Conservation (phyloP, 2,329 filamentous ascomycete species). For the Hypoxylon sp. region DNA sequence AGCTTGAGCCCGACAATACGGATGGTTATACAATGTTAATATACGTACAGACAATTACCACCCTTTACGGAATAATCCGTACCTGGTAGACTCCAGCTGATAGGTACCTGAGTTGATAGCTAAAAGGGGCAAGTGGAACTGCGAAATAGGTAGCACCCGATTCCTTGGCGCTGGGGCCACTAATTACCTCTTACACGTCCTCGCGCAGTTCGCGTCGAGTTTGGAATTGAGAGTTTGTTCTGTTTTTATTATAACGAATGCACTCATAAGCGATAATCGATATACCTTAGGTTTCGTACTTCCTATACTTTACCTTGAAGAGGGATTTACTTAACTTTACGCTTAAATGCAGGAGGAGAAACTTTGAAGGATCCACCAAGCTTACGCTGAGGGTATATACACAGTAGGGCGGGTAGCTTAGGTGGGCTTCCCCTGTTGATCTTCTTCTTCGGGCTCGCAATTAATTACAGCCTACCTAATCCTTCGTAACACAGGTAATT, state of each 20-base stretch:
- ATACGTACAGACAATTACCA: not conserved
- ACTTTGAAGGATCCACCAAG: conserved; percentile 1
- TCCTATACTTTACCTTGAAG: not conserved
- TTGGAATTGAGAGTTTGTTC: not conserved
- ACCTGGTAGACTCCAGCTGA: not conserved
- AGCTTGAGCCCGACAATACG: not conserved
- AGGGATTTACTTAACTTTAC: not conserved
- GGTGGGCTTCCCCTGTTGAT: conserved; percentile 20
- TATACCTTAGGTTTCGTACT: too few relatives aligned
- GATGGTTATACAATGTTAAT: not conserved
- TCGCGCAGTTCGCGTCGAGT: not conserved
- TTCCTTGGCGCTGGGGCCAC: conserved; percentile 20
- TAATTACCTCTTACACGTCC: not conserved
- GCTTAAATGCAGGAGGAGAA: not conserved
- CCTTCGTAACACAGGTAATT: conserved; percentile 3
- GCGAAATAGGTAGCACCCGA: conserved; percentile 2
- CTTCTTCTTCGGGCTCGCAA: not conserved
- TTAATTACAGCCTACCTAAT: not conserved
- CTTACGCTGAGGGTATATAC: not conserved
- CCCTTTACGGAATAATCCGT: not conserved
- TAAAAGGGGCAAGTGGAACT: conserved; percentile 11
- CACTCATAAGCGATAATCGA: not conserved
- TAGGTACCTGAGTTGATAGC: not conserved
- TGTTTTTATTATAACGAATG: not conserved
- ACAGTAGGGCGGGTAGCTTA: not conserved